Percentiles rank a stretch among this genome's conserved stretches.
These are phyloP conservation scores for Dioszegia aurantiaca DNA, from an alignment of 768 basidiomycete genomes.

Conservation along the genomic window DNA sequence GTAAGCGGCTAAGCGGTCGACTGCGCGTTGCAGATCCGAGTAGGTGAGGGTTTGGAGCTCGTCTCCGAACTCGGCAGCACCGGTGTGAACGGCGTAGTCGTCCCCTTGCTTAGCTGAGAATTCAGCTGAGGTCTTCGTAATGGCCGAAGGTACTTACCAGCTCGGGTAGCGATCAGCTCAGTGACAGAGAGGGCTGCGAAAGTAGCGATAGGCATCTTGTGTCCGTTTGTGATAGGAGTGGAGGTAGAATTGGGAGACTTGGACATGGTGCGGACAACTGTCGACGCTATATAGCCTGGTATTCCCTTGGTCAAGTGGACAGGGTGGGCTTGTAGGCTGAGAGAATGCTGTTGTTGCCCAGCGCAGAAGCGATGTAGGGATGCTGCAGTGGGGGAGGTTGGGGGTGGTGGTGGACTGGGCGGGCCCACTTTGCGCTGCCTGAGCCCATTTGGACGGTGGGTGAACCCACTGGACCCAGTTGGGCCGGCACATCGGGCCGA, in stretches of 20 bases:
- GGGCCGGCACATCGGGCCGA: too few relatives aligned
- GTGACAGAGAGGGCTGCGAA: conserved; percentile 41
- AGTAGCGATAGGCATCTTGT: conserved; percentile 40
- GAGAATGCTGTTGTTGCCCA: too few relatives aligned
- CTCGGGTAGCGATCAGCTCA: conserved; percentile 40
- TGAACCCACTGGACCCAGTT: too few relatives aligned
- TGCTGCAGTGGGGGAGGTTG: too few relatives aligned
- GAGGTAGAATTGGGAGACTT: neutral
- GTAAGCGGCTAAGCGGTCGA: conserved; percentile 38
- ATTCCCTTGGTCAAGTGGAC: too few relatives aligned
- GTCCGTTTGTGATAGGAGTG: neutral
- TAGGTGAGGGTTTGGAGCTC: conserved; percentile 39
- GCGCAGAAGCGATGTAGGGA: too few relatives aligned
- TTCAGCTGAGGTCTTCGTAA: conserved; percentile 1
- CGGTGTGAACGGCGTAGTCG: conserved; percentile 45
- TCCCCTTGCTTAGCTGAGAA: conserved; percentile 34
- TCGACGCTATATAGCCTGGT: too few relatives aligned
- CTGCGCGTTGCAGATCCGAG: conserved; percentile 29
- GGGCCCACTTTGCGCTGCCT: too few relatives aligned
- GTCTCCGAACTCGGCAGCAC: conserved; percentile 49
- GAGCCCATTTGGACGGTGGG: too few relatives aligned
- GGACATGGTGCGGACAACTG: neutral
- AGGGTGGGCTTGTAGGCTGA: too few relatives aligned
- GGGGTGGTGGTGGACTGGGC: too few relatives aligned
- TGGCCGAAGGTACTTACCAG: conserved; percentile 20